phyloP scores from a whole-genome alignment of 1,284 basidiomycete genomes.

The Cutaneotrichosporon cyanovorans region DNA sequence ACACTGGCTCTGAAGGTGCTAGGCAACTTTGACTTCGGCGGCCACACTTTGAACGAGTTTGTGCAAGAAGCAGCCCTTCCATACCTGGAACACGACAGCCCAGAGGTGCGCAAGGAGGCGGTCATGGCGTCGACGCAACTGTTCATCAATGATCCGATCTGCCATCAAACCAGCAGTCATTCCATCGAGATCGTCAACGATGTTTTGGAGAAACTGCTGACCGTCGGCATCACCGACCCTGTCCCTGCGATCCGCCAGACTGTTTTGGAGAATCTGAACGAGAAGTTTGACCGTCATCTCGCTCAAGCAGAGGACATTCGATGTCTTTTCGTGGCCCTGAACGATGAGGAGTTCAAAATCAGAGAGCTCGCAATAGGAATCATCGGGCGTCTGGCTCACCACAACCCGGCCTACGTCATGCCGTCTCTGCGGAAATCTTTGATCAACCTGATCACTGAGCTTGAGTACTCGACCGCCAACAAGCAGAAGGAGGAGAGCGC shows the following conservation, averaged over 20 bases:
- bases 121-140: slow-evolving; percentile 86
- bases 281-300: slow-evolving; percentile 95
- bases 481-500: slow-evolving; percentile 83
- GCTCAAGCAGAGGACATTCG: slow-evolving; percentile 97
- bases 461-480: slow-evolving; percentile 91
- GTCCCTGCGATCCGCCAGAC: slow-evolving; percentile 63
- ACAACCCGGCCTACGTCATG: slow-evolving; percentile 99
- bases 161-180: slow-evolving; percentile 90
- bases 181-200: slow-evolving; percentile 97
- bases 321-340: slow-evolving; percentile 92
- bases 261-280: slow-evolving; percentile 80
- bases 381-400: slow-evolving; percentile 87
- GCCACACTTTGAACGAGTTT: slow-evolving; percentile 93
- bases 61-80: slow-evolving; percentile 86
- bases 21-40: slow-evolving; percentile 90
- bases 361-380: slow-evolving; percentile 82
- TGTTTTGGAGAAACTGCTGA: slow-evolving; percentile 91
- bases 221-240: slow-evolving; percentile 87
- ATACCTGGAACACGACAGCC: slow-evolving; percentile 86
- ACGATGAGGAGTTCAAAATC: slow-evolving; percentile 94
- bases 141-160: slow-evolving; percentile 92
- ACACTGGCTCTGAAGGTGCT: slow-evolving; percentile 81
- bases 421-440: slow-evolving; percentile 91
- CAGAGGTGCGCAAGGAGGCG: slow-evolving; percentile 82
- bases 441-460: slow-evolving; percentile 91